A percentile compares a stretch with the other conserved stretches of the same genome.
Evolutionary conservation across 2,329 filamentous ascomycete genomes (phyloP).

Genomic region (Biscogniauxia mediterranea): DNA sequence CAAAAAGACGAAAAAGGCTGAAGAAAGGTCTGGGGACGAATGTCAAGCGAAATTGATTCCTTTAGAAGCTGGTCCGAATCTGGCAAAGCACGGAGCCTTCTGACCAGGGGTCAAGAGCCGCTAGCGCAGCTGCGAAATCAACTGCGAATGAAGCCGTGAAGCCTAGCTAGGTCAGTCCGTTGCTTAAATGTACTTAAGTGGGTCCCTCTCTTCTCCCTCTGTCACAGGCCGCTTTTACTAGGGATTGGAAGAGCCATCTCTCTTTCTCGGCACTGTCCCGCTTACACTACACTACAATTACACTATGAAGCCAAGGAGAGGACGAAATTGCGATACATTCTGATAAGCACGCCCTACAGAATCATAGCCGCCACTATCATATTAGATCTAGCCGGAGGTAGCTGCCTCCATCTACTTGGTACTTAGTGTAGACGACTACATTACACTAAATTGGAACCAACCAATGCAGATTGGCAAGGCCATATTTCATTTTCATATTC

Average conservation of each 20-base stretch:
- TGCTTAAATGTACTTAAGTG: not conserved
- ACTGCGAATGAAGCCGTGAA: not conserved
- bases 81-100: conserved; percentile 21
- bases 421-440: not conserved
- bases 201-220: not conserved
- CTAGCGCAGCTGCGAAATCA: conserved; percentile 19
- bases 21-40: not conserved
- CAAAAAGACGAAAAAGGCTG: not conserved
- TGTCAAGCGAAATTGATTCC: not conserved
- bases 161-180: not conserved
- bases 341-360: not conserved
- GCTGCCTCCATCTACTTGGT: not conserved
- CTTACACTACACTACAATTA: not conserved
- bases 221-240: not conserved
- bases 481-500: too few species aligned
- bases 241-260: too few species aligned
- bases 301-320: not conserved
- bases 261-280: not conserved
- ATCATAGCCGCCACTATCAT: not conserved
- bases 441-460: not conserved
- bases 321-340: not conserved
- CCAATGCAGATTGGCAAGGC: not conserved
- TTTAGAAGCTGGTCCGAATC: conserved; percentile 1
- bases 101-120: conserved; percentile 16
- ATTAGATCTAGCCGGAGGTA: not conserved